These are phyloP conservation scores for Aspergillus sp. DNA, from an alignment of 2,329 filamentous ascomycete species.

Conservation along the genomic window DNA sequence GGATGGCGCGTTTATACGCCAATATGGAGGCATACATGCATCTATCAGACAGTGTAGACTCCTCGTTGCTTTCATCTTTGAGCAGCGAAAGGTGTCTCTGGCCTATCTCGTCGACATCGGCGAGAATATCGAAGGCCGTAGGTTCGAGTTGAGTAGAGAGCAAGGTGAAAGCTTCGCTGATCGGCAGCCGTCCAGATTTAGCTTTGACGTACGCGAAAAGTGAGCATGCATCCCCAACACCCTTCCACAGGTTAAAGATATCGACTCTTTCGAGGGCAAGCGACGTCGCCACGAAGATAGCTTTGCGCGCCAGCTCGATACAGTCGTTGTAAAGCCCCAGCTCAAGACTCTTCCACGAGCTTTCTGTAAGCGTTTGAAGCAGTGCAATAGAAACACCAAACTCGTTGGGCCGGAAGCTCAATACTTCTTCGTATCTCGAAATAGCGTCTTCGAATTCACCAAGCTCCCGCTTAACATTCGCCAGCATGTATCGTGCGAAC, in stretches of 20 bases:
- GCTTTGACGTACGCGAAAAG: slow-evolving; percentile 78
- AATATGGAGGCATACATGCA: slow-evolving; percentile 73
- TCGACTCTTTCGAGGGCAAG: slow-evolving; percentile 62
- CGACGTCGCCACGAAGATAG: slow-evolving; percentile 65
- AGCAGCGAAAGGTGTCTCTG: slow-evolving; percentile 37
- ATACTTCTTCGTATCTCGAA: slow-evolving; percentile 70
- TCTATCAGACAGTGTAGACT: slow-evolving; percentile 44
- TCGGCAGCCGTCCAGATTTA: slow-evolving; percentile 63
- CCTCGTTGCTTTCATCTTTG: slow-evolving; percentile 29
- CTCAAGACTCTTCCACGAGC: slow-evolving; percentile 72
- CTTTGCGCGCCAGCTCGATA: slow-evolving; percentile 66
- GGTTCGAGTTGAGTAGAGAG: slow-evolving; percentile 52
- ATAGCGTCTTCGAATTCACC: slow-evolving; percentile 88
- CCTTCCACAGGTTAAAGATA: slow-evolving; percentile 95
- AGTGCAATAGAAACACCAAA: slow-evolving; percentile 85
- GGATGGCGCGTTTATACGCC: slow-evolving; percentile 82
- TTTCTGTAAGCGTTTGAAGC: slow-evolving; percentile 84
- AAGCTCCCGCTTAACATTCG: slow-evolving; percentile 88
- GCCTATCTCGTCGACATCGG: slow-evolving; percentile 67
- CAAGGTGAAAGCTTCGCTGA: slow-evolving; percentile 55
- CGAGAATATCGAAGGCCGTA: slow-evolving; percentile 61
- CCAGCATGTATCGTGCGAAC: slow-evolving; percentile 97
- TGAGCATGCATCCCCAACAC: slow-evolving; percentile 82
- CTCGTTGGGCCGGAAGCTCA: slow-evolving; percentile 67
- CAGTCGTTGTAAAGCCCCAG: slow-evolving; percentile 86